Conservation (phyloP, 148 eudicot species). For the Talinum fruticosum region DNA sequence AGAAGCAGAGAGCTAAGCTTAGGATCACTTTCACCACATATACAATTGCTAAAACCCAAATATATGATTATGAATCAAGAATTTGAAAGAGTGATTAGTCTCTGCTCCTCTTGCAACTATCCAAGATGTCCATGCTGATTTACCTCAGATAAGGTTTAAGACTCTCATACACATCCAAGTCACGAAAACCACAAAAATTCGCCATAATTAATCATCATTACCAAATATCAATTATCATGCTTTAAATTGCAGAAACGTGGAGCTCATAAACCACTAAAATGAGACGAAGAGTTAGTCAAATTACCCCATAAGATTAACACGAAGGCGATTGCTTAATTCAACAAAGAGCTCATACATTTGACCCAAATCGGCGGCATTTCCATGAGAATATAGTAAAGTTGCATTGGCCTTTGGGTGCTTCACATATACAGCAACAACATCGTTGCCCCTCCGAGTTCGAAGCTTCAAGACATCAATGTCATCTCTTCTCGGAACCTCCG, state of each 20-base stretch:
- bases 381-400: slow-evolving; percentile 88
- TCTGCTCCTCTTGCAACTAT: no score
- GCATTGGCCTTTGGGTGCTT: slow-evolving; percentile 65
- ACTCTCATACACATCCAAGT: no score
- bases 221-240: no score
- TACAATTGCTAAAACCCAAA: neutral
- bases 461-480: slow-evolving; percentile 63
- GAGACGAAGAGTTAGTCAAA: neutral
- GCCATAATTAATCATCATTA: no score
- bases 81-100: no score
- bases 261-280: neutral
- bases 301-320: slow-evolving; percentile 86
- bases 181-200: no score
- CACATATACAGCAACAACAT: slow-evolving; percentile 63
- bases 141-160: no score
- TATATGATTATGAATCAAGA: no score
- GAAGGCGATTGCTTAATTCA: slow-evolving; percentile 74
- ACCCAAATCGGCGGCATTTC: slow-evolving; percentile 97
- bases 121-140: no score
- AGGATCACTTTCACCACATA: neutral
- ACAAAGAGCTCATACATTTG: slow-evolving; percentile 95
- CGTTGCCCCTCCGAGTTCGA: slow-evolving; percentile 65
- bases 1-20: neutral
- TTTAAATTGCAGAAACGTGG: neutral
- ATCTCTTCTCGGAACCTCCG: slow-evolving; percentile 66